phyloP scores from a whole-genome alignment of 2,329 filamentous ascomycete genomes.

The Dactylonectria macrodidyma region DNA sequence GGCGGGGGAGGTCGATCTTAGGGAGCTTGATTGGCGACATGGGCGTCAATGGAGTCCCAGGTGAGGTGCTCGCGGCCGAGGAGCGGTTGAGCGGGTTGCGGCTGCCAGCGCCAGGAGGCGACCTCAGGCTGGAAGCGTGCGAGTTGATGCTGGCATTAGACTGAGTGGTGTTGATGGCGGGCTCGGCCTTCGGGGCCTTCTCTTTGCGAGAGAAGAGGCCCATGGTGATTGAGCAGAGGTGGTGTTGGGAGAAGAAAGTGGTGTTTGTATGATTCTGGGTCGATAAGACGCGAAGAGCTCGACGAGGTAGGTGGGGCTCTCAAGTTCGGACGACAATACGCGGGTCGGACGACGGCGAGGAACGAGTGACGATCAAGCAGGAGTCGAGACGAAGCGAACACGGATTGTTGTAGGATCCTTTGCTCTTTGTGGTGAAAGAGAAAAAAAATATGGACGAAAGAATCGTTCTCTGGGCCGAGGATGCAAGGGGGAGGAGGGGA shows the following conservation, averaged over 20 bases:
- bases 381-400: conserved; percentile 33
- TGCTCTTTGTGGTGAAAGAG: conserved; percentile 3
- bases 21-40: conserved; percentile 72
- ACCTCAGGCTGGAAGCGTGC: conserved; percentile 59
- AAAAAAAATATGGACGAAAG: conserved; percentile 4
- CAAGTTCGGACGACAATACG: conserved; percentile 30
- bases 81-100: conserved; percentile 62
- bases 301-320: conserved; percentile 41
- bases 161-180: conserved; percentile 60
- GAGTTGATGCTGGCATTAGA: conserved; percentile 69
- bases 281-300: conserved; percentile 43
- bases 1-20: conserved; percentile 85
- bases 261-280: conserved; percentile 34
- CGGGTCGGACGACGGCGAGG: conserved; percentile 36
- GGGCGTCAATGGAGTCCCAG: conserved; percentile 65
- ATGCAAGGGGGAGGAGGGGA: conserved; percentile 43
- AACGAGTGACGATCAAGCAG: conserved; percentile 42
- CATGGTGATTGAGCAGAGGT: conserved; percentile 56
- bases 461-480: conserved; percentile 34
- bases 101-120: conserved; percentile 38
- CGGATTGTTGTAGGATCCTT: neutral
- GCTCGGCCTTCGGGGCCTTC: conserved; percentile 62
- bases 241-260: conserved; percentile 29
- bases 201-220: conserved; percentile 71
- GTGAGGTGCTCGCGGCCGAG: conserved; percentile 64